These are phyloP conservation scores for Psilocybe cubensis DNA, from an alignment of 768 basidiomycete species.

Conservation along the genomic window DNA sequence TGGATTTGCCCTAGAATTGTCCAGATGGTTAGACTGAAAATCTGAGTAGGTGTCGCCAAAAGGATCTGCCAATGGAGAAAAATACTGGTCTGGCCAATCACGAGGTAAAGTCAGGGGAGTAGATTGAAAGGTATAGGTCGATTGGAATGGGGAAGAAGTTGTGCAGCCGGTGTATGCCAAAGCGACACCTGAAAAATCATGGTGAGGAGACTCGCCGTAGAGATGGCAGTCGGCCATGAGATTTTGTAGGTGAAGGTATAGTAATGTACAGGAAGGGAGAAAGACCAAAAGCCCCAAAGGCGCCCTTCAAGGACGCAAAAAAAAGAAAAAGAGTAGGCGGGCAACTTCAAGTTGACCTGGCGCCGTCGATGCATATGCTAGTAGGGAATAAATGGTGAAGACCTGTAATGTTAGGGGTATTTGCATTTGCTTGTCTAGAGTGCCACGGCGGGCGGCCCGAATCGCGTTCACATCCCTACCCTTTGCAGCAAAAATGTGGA, in stretches of 20 bases:
- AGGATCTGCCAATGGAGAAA: slow-evolving; percentile 14
- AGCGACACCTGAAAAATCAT: slow-evolving; percentile 16
- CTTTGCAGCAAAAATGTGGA: slow-evolving; percentile 16
- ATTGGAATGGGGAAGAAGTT: slow-evolving; percentile 9
- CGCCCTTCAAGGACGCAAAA: slow-evolving; percentile 27
- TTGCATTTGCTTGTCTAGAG: slow-evolving; percentile 18
- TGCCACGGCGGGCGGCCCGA: slow-evolving; percentile 5
- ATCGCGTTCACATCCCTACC: not conserved
- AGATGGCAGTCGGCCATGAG: slow-evolving; percentile 16
- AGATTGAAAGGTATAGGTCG: slow-evolving; percentile 15
- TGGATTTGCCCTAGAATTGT: slow-evolving; percentile 13
- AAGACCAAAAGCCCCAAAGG: slow-evolving; percentile 2
- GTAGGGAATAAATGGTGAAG: not conserved
- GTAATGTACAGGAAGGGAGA: slow-evolving; percentile 17
- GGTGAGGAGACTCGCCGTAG: slow-evolving; percentile 10
- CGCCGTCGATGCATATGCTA: slow-evolving; percentile 9
- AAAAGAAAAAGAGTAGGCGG: slow-evolving; percentile 23
- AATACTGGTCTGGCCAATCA: slow-evolving; percentile 17
- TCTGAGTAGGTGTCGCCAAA: slow-evolving; percentile 26
- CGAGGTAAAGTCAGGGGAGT: slow-evolving; percentile 29
- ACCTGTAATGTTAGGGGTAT: slow-evolving; percentile 13
- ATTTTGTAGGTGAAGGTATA: slow-evolving; percentile 14
- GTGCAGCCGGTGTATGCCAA: slow-evolving; percentile 2
- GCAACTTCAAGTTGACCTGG: slow-evolving; percentile 32
- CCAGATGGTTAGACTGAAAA: slow-evolving; percentile 41